Evolutionary conservation across 805 yeast species (phyloP).

Genomic region (Schizosaccharomyces osmophilus): DNA sequence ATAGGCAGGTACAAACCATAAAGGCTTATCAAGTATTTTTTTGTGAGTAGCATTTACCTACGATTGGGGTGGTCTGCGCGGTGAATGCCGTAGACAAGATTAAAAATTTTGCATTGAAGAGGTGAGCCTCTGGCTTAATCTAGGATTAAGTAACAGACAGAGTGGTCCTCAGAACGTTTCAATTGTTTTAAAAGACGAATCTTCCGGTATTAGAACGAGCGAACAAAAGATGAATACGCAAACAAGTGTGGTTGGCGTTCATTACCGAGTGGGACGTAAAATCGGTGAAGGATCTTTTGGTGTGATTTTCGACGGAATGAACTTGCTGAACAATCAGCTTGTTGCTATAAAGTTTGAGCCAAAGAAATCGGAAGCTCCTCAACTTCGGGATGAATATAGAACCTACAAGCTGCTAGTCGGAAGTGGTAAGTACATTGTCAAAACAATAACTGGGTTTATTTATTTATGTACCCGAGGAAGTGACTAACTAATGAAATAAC

Average conservation of each 20-base stretch:
- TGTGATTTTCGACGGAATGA: constrained; percentile 85
- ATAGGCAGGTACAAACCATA: too few species aligned
- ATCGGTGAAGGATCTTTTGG: constrained; percentile 98
- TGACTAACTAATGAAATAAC: not conserved
- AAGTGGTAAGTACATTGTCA: constrained; percentile 13
- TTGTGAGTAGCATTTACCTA: too few species aligned
- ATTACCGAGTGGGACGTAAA: constrained; percentile 88
- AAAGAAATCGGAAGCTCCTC: constrained; percentile 91
- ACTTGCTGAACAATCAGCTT: constrained; percentile 69
- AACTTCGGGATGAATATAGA: constrained; percentile 82
- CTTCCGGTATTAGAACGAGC: not conserved
- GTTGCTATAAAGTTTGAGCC: constrained; percentile 97
- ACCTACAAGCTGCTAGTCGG: constrained; percentile 77
- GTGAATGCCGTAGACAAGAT: not conserved
- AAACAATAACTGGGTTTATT: not conserved
- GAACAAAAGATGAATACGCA: not conserved
- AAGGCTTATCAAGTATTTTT: too few species aligned
- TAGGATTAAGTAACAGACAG: too few species aligned
- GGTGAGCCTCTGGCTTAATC: too few species aligned
- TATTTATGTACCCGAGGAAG: not conserved
- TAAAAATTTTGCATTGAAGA: not conserved
- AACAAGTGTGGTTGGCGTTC: constrained; percentile 64
- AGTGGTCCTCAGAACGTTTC: too few species aligned
- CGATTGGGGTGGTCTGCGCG: not conserved
- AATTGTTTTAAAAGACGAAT: not conserved